Evolutionary conservation across 495 filamentous ascomycete genomes (phyloP).

Genomic region (Clohesyomyces aquaticus): DNA sequence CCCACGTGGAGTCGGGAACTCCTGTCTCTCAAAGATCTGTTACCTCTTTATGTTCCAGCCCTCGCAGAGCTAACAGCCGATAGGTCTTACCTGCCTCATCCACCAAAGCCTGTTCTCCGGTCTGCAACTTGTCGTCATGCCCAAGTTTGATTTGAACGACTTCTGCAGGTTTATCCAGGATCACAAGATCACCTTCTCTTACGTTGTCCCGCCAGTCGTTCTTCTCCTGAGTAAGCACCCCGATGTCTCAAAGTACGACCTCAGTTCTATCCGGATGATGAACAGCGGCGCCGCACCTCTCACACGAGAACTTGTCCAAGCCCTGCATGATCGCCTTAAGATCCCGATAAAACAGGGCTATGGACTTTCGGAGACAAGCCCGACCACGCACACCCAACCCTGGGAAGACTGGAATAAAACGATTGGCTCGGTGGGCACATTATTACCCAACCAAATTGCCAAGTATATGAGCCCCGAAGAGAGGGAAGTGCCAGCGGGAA

Average conservation of each 20-base stretch:
- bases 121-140: conserved; percentile 72
- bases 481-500: conserved; percentile 47
- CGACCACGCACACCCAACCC: conserved; percentile 58
- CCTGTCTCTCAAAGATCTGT: too few species aligned
- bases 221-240: conserved; percentile 81
- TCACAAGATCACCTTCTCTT: conserved; percentile 73
- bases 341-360: conserved; percentile 61
- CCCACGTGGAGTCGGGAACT: too few species aligned
- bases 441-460: conserved; percentile 80
- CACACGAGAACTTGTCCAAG: conserved; percentile 78
- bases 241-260: conserved; percentile 73
- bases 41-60: too few species aligned
- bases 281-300: conserved; percentile 90
- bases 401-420: conserved; percentile 77
- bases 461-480: conserved; percentile 67
- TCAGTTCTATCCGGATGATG: conserved; percentile 78
- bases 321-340: conserved; percentile 72
- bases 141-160: conserved; percentile 79
- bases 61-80: conserved; percentile 22
- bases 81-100: conserved; percentile 59
- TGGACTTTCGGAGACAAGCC: conserved; percentile 63
- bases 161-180: conserved; percentile 78
- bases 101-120: conserved; percentile 69
- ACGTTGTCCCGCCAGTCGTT: conserved; percentile 84
- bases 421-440: conserved; percentile 78